phyloP scores from a whole-genome alignment of 306 rosid species.

The Cucumis melo region DNA sequence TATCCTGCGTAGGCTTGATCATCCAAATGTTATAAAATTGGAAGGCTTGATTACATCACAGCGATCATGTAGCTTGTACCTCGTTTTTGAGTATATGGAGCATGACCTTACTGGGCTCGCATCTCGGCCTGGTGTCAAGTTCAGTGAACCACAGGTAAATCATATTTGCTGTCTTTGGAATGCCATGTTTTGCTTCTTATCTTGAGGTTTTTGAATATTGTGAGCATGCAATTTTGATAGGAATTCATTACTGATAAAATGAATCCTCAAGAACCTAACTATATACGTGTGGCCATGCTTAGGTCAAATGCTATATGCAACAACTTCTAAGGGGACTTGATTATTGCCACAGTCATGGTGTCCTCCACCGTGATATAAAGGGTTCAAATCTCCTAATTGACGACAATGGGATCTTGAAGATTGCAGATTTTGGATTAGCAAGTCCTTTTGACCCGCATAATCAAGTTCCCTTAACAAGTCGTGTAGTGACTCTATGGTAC shows the following conservation, averaged over 20 bases:
- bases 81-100: constrained; percentile 87
- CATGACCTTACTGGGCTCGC: constrained; percentile 95
- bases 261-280: constrained; percentile 12
- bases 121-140: constrained; percentile 48
- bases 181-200: not conserved
- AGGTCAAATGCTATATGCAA: constrained; percentile 87
- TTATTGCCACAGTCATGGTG: constrained; percentile 78
- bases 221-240: not conserved
- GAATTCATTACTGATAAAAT: not conserved
- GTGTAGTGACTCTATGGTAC: constrained; percentile 95
- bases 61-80: constrained; percentile 73
- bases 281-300: constrained; percentile 4
- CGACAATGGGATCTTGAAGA: constrained; percentile 67
- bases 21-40: constrained; percentile 77
- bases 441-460: constrained; percentile 53
- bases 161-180: not conserved
- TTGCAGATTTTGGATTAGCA: constrained; percentile 95
- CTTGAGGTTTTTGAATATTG: not conserved
- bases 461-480: constrained; percentile 61
- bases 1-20: constrained; percentile 82
- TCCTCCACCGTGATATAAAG: constrained; percentile 96
- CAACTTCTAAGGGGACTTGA: constrained; percentile 87
- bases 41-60: constrained; percentile 76
- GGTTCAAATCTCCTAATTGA: constrained; percentile 90
- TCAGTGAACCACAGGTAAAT: constrained; percentile 84